Evolutionary conservation across 208 protist species (phyloP).

Genomic region (Leishmania aethiopica): DNA sequence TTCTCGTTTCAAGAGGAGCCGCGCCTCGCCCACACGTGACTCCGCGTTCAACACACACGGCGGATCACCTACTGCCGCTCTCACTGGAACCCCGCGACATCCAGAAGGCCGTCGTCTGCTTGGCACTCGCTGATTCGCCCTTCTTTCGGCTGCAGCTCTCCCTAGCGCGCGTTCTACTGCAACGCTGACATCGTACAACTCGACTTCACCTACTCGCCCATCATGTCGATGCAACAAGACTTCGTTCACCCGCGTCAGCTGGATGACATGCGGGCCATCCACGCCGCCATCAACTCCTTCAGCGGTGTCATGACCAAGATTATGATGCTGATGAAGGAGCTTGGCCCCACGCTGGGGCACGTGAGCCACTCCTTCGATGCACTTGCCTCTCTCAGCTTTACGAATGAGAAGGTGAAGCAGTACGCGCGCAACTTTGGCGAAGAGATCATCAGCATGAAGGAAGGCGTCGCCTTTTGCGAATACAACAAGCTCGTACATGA

Average conservation of each 20-base stretch:
- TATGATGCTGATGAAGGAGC: conserved; percentile 67
- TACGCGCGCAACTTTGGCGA: conserved; percentile 45
- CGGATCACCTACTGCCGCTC: background rate
- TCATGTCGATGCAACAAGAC: conserved; percentile 46
- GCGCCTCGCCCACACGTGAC: background rate
- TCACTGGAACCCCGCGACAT: background rate
- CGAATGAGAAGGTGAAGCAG: conserved; percentile 25
- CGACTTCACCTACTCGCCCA: background rate
- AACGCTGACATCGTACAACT: background rate
- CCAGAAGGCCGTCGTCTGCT: background rate
- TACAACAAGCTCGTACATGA: conserved; percentile 63
- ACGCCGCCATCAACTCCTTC: conserved; percentile 40
- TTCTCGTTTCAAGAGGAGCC: background rate
- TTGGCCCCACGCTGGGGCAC: conserved; percentile 46
- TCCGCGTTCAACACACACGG: background rate
- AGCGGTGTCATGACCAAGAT: conserved; percentile 47
- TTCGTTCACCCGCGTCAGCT: conserved; percentile 36
- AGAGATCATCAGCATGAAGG: conserved; percentile 46
- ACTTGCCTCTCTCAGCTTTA: conserved; percentile 55
- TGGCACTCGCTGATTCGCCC: too few species aligned
- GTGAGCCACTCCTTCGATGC: conserved; percentile 51
- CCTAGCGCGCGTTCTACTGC: background rate
- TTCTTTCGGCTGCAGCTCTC: background rate
- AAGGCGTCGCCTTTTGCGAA: conserved; percentile 47
- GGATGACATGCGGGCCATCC: conserved; percentile 33